Base-by-base conservation (phyloP, 352 stramenopile species). In the Phytophthora rubi region DNA sequence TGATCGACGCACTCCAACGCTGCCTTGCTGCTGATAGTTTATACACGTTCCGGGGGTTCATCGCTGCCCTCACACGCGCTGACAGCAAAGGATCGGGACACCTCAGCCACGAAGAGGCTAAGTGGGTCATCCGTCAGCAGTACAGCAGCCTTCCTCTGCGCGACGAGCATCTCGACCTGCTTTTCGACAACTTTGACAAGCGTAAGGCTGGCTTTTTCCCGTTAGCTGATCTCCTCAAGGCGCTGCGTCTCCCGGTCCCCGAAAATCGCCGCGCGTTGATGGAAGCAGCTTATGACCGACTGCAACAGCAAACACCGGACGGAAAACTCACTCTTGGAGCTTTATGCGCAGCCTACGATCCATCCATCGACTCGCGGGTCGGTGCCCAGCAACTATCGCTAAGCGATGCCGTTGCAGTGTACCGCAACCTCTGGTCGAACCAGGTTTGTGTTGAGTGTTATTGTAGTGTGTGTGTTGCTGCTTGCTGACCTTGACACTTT, bases 141-240 rank as follows among this genome's bases (percentile, higher is more conserved):
- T 65, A 85, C 37, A 62, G 39, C 44, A 56, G 74, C 8, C 57
- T 93, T 15, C 83, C 83, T 13, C 62, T 95, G 21, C 85, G 87
- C 7, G 82, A 92, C 51, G 89, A 94, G 45, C 89, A 96, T 42
- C 69, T 92, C 12, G 85, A 94, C 30, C 57, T 93, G 57, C 70
- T 92, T 32, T 87, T 95, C 21, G 73, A 89, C 58, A 78, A 70
- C 32, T 88, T 92, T 48, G 89, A 94, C 71, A 88, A 88, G 66
- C 72, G 79, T 26, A 89, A 86, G 70, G 71, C 75, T 4, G 88
- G 88, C 21, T 84, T 88, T 59, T 85, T 95, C 60, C 72, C 77
- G 2, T 53, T 93, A 1, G 45, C 26, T 6, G 68, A 80, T 0
- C 54, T 95, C 13, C 71, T 94, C 18, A 70, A 68, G 13, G 60